Percentiles rank a stretch among this genome's conserved stretches.
phyloP scores from a whole-genome alignment of 2,329 filamentous ascomycete genomes.

The Xylariaceae sp. region DNA sequence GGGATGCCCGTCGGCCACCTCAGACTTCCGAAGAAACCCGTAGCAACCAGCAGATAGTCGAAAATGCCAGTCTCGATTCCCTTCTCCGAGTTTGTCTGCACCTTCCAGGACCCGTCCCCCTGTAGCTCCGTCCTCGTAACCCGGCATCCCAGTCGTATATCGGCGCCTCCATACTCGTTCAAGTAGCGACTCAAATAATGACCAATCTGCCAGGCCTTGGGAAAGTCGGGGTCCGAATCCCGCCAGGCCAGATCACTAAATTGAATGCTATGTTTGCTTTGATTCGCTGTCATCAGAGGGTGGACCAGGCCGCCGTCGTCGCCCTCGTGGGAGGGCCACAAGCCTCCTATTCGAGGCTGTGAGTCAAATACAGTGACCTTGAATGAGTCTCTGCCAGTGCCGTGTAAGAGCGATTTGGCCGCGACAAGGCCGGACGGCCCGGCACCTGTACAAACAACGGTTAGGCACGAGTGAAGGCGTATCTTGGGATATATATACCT shows the following conservation, averaged over 20 bases:
- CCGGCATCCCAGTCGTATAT: constrained; percentile 44
- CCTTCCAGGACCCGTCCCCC: constrained; percentile 35
- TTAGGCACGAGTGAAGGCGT: not conserved
- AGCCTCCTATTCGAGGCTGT: constrained; percentile 61
- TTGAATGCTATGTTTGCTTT: constrained; percentile 70
- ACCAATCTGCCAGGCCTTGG: constrained; percentile 71
- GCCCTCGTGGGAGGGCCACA: constrained; percentile 60
- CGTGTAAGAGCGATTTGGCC: constrained; percentile 66
- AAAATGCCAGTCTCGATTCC: constrained; percentile 48
- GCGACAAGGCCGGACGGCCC: constrained; percentile 64
- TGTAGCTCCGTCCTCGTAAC: constrained; percentile 38
- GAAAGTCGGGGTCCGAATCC: constrained; percentile 56
- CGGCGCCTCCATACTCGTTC: constrained; percentile 45
- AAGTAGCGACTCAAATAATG: constrained; percentile 63
- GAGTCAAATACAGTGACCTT: constrained; percentile 66
- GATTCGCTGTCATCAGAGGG: constrained; percentile 66
- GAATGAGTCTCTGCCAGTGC: constrained; percentile 51
- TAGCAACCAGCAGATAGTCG: constrained; percentile 66
- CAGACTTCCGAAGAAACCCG: constrained; percentile 68
- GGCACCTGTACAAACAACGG: constrained; percentile 44
- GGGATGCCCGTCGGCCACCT: constrained; percentile 43
- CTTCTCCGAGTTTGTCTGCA: constrained; percentile 33
- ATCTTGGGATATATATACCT: too few species aligned
- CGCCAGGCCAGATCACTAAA: constrained; percentile 71
- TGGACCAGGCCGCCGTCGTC: constrained; percentile 52